Evolutionary conservation across 306 rosid genomes (phyloP).

Genomic region (Fragaria iinumae): DNA sequence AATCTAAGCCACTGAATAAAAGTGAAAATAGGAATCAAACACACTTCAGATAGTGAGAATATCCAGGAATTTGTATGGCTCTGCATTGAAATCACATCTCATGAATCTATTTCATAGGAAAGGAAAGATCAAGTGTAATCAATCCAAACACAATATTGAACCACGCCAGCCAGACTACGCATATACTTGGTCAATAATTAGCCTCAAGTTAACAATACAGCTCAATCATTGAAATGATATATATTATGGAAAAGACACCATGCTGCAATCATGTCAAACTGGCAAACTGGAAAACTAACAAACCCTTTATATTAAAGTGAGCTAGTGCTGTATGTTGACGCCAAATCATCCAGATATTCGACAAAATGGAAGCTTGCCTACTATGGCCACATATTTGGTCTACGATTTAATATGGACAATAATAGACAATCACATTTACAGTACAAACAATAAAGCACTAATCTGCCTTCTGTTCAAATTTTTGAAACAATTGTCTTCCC

Average conservation of each 20-base stretch:
- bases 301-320: neutral
- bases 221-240: neutral
- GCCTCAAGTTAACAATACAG: neutral
- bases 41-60: neutral
- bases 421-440: neutral
- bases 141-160: neutral
- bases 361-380: neutral
- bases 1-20: neutral
- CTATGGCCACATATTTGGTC: neutral
- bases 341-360: conserved; percentile 10
- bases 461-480: neutral
- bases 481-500: neutral
- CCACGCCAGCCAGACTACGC: neutral
- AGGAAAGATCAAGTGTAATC: neutral
- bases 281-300: neutral
- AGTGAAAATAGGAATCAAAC: neutral
- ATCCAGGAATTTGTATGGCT: neutral
- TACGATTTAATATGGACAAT: neutral
- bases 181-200: neutral
- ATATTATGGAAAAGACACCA: too few species aligned
- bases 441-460: neutral
- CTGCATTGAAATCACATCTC: neutral
- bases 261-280: neutral
- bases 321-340: neutral
- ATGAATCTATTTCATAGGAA: neutral